These are phyloP conservation scores for Botryotinia convoluta DNA, from an alignment of 2,329 filamentous ascomycete genomes.

Conservation along the genomic window DNA sequence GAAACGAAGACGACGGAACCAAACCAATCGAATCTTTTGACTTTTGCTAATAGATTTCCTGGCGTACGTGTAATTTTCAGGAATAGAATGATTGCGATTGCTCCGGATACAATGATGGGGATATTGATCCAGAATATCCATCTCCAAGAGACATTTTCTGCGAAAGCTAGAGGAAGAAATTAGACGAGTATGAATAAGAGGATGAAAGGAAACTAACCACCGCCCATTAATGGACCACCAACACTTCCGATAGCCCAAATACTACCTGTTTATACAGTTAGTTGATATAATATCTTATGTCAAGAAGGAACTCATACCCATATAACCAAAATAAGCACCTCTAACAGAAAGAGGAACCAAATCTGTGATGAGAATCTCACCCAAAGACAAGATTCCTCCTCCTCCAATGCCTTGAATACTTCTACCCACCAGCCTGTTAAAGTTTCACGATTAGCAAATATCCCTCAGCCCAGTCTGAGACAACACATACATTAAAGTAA, in stretches of 20 bases:
- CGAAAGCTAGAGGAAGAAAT: conserved; percentile 43
- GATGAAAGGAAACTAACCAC: conserved; percentile 28
- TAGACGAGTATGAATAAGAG: not conserved
- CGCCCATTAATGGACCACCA: conserved; percentile 51
- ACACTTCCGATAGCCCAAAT: conserved; percentile 56
- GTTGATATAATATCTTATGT: not conserved
- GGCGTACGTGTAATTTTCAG: conserved; percentile 31
- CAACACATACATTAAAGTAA: conserved; percentile 37
- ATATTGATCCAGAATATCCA: conserved; percentile 59
- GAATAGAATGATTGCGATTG: conserved; percentile 32
- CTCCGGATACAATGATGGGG: conserved; percentile 32
- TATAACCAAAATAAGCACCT: conserved; percentile 41
- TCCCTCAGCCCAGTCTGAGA: not conserved
- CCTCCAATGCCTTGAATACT: conserved; percentile 51
- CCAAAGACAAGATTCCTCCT: conserved; percentile 49
- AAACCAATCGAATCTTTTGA: conserved; percentile 59
- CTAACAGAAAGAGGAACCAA: conserved; percentile 45
- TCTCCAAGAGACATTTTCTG: conserved; percentile 52
- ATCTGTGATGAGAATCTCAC: conserved; percentile 48
- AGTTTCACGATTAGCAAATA: not conserved
- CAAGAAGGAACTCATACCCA: conserved; percentile 25
- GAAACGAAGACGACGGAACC: conserved; percentile 61
- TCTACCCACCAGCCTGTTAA: conserved; percentile 40
- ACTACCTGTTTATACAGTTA: conserved; percentile 27
- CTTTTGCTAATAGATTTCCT: conserved; percentile 30